Evolutionary conservation across 1,284 basidiomycete species (phyloP).

Genomic region (Xanthoconium separans): DNA sequence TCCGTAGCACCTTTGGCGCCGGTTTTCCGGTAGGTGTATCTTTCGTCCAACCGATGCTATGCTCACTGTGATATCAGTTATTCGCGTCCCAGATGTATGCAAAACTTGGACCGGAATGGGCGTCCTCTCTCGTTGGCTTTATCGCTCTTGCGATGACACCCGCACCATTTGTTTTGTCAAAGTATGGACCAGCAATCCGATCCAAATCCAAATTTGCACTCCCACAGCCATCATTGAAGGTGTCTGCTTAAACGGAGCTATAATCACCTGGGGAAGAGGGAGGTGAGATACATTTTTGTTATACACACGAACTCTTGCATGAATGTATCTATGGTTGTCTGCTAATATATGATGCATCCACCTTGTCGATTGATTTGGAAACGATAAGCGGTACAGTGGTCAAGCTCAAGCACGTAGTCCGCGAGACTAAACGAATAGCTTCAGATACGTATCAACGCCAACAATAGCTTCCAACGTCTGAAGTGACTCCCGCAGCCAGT

Average conservation of each 20-base stretch:
- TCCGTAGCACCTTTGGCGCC: constrained; percentile 56
- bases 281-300: too few species aligned
- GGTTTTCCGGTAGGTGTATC: constrained; percentile 50
- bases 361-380: too few species aligned
- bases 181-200: constrained; percentile 46
- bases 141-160: constrained; percentile 52
- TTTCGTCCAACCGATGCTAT: neutral
- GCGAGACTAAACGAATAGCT: constrained; percentile 50
- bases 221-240: constrained; percentile 13
- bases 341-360: too few species aligned
- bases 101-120: constrained; percentile 51
- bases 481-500: constrained; percentile 63
- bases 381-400: too few species aligned
- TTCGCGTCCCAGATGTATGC: constrained; percentile 57
- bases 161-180: constrained; percentile 52
- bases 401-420: too few species aligned
- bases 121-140: constrained; percentile 53
- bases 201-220: constrained; percentile 44
- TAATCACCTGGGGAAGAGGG: too few species aligned
- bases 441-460: constrained; percentile 63
- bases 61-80: constrained; percentile 32
- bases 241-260: constrained; percentile 11
- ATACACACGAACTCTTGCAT: too few species aligned
- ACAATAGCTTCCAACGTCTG: constrained; percentile 50
- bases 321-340: too few species aligned